These are phyloP conservation scores for Phlyctochytrium planicorne DNA, from an alignment of 192 early-diverging fungal genomes.

Conservation along the genomic window DNA sequence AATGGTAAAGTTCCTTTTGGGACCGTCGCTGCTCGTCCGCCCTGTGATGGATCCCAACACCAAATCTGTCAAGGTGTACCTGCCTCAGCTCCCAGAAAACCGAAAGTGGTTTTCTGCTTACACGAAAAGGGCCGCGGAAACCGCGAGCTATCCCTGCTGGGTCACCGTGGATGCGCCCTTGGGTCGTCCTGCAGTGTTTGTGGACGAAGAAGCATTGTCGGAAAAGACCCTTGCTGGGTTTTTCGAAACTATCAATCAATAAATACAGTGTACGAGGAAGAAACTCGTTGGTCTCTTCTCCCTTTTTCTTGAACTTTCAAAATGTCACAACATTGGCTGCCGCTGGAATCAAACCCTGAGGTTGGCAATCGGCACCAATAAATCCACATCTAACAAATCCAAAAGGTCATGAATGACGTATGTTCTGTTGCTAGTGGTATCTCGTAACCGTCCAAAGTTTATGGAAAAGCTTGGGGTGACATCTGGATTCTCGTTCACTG, in stretches of 20 bases:
- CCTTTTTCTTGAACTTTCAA: too few species aligned
- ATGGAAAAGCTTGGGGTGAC: slow-evolving; percentile 68
- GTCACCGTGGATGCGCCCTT: slow-evolving; percentile 33
- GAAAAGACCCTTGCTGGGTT: neutral
- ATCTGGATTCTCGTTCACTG: slow-evolving; percentile 63
- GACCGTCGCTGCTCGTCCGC: slow-evolving; percentile 31
- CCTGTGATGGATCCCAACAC: slow-evolving; percentile 30
- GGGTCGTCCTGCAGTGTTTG: slow-evolving; percentile 36
- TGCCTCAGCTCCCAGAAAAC: slow-evolving; percentile 27
- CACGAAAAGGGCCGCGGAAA: neutral
- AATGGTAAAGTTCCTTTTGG: slow-evolving; percentile 42
- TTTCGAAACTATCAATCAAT: too few species aligned
- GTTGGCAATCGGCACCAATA: slow-evolving; percentile 38
- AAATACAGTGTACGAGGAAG: too few species aligned
- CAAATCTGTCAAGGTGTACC: slow-evolving; percentile 37
- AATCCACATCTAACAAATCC: neutral
- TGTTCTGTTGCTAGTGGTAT: neutral
- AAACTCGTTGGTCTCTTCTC: too few species aligned
- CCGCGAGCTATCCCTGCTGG: neutral
- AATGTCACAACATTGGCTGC: too few species aligned
- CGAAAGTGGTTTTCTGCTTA: neutral
- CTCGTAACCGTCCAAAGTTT: slow-evolving; percentile 38
- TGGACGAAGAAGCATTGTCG: slow-evolving; percentile 24
- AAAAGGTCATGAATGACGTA: slow-evolving; percentile 67
- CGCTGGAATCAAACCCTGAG: slow-evolving; percentile 87